These are phyloP conservation scores for Aspergillus quadricinctus DNA, from an alignment of 2,329 filamentous ascomycete genomes.

Conservation along the genomic window DNA sequence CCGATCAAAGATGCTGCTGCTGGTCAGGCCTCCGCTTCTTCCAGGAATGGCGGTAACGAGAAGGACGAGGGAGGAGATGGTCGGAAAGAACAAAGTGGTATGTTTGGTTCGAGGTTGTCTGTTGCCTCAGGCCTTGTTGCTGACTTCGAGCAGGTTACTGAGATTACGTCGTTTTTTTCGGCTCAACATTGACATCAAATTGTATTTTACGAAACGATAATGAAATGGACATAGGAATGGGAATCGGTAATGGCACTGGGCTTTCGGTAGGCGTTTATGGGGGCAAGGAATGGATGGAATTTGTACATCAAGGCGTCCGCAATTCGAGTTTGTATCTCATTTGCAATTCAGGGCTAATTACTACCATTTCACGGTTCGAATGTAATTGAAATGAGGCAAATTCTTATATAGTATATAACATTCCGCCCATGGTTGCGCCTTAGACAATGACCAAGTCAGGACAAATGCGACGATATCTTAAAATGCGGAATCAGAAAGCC, in stretches of 20 bases:
- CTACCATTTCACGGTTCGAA: no score
- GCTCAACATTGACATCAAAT: not conserved
- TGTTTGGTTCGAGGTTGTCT: conserved; percentile 11
- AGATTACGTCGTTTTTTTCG: not conserved
- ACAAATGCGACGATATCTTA: not conserved
- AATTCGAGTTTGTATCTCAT: not conserved
- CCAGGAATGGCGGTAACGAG: conserved; percentile 25
- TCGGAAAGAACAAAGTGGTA: conserved; percentile 47
- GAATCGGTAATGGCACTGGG: not conserved
- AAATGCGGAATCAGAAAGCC: not conserved
- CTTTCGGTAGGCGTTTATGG: not conserved
- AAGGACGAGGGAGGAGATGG: conserved; percentile 28
- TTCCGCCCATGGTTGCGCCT: no score
- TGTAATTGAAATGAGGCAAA: no score
- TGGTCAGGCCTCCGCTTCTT: conserved; percentile 45
- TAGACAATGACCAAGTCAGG: no score
- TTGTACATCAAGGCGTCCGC: not conserved
- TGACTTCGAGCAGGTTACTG: conserved; percentile 5
- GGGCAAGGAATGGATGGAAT: not conserved
- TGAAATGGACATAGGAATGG: not conserved
- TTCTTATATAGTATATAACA: not conserved
- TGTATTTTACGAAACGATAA: not conserved
- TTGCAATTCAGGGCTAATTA: no score
- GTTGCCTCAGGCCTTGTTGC: not conserved
- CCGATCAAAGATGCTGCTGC: conserved; percentile 62